A percentile compares a stretch with the other conserved stretches of the same genome.
Conservation (phyloP, 768 basidiomycete genomes). For the Clavaria fumosa region DNA sequence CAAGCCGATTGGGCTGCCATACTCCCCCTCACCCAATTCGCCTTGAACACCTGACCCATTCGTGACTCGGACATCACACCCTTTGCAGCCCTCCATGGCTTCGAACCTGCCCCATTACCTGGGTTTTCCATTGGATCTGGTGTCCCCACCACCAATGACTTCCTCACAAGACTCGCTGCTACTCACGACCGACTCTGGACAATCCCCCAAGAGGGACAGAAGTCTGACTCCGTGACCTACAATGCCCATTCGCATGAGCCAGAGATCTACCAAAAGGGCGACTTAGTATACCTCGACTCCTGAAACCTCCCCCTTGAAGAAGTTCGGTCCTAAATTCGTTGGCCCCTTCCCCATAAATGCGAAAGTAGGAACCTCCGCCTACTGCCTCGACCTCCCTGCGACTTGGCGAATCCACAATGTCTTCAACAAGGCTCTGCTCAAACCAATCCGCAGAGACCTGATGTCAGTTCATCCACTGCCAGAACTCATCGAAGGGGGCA, state of each 20-base stretch:
- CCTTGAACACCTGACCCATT: not conserved
- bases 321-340: slow-evolving; percentile 12
- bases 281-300: slow-evolving; percentile 14
- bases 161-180: not conserved
- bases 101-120: not conserved
- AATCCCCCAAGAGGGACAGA: not conserved
- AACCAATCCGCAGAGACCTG: not conserved
- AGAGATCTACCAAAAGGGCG: slow-evolving; percentile 9
- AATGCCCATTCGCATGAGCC: slow-evolving; percentile 8
- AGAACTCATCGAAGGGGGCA: not conserved
- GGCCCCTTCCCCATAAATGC: slow-evolving; percentile 17
- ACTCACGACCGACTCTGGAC: not conserved
- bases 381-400: slow-evolving; percentile 12
- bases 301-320: slow-evolving; percentile 13
- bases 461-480: too few relatives aligned
- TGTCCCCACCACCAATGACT: not conserved
- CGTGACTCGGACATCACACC: not conserved
- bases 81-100: not conserved
- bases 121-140: not conserved
- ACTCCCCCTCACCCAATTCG: not conserved
- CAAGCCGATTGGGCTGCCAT: not conserved
- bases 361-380: slow-evolving; percentile 9
- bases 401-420: slow-evolving; percentile 6
- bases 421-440: not conserved
- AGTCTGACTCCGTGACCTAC: not conserved